phyloP scores from a whole-genome alignment of 768 basidiomycete species.

The Lanmaoa pseudosensibilis region DNA sequence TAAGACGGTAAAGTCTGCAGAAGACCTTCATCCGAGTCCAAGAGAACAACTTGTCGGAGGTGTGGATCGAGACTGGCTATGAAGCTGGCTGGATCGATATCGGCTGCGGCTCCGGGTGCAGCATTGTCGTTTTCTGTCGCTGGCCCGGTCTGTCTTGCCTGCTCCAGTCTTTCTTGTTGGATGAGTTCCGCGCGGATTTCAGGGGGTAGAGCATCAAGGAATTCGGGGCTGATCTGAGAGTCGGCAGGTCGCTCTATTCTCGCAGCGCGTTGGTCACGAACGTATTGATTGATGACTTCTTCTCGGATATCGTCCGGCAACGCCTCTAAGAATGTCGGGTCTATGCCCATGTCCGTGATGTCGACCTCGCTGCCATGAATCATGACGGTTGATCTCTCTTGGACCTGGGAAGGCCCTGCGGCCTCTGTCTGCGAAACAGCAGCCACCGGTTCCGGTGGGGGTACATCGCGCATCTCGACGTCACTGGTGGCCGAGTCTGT shows the following conservation, averaged over 20 bases:
- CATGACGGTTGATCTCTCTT: conserved; percentile 78
- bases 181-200: conserved; percentile 97
- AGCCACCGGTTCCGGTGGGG: conserved; percentile 20
- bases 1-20: conserved; percentile 79
- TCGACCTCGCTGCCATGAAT: conserved; percentile 93
- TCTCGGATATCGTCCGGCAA: conserved; percentile 98
- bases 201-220: conserved; percentile 93
- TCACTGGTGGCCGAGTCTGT: conserved; percentile 41
- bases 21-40: conserved; percentile 87
- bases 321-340: conserved; percentile 96
- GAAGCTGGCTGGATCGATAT: conserved; percentile 88
- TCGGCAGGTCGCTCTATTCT: conserved; percentile 72
- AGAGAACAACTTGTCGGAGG: conserved; percentile 84
- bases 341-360: conserved; percentile 98
- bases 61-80: conserved; percentile 89
- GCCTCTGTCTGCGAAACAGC: conserved; percentile 17
- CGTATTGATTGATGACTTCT: conserved; percentile 95
- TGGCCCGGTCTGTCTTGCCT: conserved; percentile 52
- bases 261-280: conserved; percentile 85
- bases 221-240: conserved; percentile 91
- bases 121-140: conserved; percentile 31
- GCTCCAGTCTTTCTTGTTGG: conserved; percentile 89
- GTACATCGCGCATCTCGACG: conserved; percentile 51
- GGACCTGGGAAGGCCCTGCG: conserved; percentile 37
- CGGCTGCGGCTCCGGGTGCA: conserved; percentile 48